Evolutionary conservation across 2,329 filamentous ascomycete species (phyloP), one percentile per base, ranked within the genome.

Genomic region (Pyricularia grisea): DNA sequence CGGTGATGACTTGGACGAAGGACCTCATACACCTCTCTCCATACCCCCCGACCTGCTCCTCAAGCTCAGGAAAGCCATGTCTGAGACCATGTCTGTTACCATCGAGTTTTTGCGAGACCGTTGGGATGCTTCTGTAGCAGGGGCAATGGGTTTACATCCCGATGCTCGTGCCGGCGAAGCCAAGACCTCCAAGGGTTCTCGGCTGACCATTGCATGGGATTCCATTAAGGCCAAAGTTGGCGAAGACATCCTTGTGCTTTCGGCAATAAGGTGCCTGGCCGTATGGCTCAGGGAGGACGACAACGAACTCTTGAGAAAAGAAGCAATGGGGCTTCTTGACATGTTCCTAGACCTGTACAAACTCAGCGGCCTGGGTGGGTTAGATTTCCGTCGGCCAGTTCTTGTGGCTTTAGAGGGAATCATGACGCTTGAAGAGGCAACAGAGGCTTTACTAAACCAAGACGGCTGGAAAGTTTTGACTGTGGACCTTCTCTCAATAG

Each of bases 211-310:
- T 17, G 80, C 84, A 0, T 90, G 88, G 88, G 87, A 90, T 69
- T 82, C 84, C 0, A 81, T 82, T 69, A 80, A 81, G 11, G 79
- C 82, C 71, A 78, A 80, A 33, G 79, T 79, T 3, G 79, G 81
- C 3, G 78, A 82, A 7, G 89, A 92, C 72, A 83, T 86, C 0
- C 79, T 91, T 9, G 80, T 89, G 1, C 81, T 89, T 2, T 84
- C 88, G 3, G 83, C 85, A 0, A 77, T 90, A 27, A 79, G 87
- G 64, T 79, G 85, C 0, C 74, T 91, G 33, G 83, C 87, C 0
- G 81, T 91, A 23, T 92, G 90, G 90, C 78, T 91, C n/a, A 81
- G 87, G 9, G 89, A 92, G 71, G 89, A 92, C 69, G 88, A 91
- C 60, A 87, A 87, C 60, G 84, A 87, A 17, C 77, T 79, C 9